phyloP scores from a whole-genome alignment of 108 stramenopile genomes.

The Epithemia pelagica region DNA sequence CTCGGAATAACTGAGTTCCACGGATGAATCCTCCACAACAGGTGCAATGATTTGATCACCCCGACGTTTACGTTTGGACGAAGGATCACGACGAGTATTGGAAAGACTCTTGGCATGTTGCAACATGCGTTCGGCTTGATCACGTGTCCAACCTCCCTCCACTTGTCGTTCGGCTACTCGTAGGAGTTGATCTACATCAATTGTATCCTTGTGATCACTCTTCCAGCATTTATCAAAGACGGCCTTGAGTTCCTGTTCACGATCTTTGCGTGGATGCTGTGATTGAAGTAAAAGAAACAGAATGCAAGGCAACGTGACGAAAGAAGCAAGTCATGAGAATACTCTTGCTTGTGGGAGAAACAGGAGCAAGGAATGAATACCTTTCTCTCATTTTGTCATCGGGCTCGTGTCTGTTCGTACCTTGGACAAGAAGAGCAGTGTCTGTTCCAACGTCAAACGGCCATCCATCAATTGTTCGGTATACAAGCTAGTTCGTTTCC shows the following conservation, averaged over 20 bases:
- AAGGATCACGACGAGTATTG: no score
- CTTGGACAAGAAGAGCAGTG: background rate
- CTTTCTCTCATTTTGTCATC: no score
- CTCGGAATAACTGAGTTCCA: background rate
- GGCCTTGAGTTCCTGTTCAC: background rate
- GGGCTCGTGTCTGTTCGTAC: no score
- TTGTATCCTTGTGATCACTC: background rate
- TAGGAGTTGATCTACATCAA: background rate
- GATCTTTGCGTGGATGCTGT: background rate
- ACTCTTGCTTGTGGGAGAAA: no score
- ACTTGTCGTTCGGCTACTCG: background rate
- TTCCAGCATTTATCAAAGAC: background rate
- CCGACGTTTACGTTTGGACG: background rate
- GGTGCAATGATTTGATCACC: background rate
- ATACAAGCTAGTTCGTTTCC: no score
- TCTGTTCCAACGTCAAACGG: background rate
- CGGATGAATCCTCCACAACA: background rate
- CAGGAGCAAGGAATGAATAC: no score
- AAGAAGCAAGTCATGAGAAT: no score
- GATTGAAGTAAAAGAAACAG: no score
- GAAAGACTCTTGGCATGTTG: background rate
- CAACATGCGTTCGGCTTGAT: background rate
- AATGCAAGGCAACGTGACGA: no score
- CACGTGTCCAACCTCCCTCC: background rate
- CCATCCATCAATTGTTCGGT: no score